Base-by-base conservation (phyloP, 2,329 filamentous ascomycete genomes). In the Colletotrichum liaoningense region DNA sequence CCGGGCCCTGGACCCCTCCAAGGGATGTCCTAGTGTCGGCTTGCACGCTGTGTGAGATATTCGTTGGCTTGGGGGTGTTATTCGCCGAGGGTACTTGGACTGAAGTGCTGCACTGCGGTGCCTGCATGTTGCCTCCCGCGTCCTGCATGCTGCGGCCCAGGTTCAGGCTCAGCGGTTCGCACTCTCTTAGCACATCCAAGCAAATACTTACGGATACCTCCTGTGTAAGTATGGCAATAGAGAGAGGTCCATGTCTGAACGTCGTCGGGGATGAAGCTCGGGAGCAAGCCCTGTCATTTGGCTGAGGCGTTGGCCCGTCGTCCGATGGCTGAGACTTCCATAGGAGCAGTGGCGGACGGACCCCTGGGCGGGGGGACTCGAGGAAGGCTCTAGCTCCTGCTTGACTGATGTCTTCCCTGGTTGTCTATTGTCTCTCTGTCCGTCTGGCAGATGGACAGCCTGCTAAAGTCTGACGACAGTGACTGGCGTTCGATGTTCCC, bases 241-340 rank as follows among this genome's bases (percentile, higher is more conserved):
- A 42, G 6, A 42, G 16, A 49, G 19, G 42, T n/a, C 42, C 19
- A 22, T 5, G 42, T 49, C 42, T 49, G 19, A 49, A 49, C 19
- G 42, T 49, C 42, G 16, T 49, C 12, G 22, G 28, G 35, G 19
- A 12, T 14, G 28, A 42, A 42, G 38, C 38, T 19, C 38, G 30
- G 19, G 19, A 22, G 28, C 2, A 12, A 11, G n/a, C 33, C 6
- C 8, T 24, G 33, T 16, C 59, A n/a, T 49, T 49, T 49, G 19
- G 42, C 59, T 6, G 16, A 28, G 38, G 16, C 38, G 42, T 46
- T 52, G 59, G 42, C 42, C 54, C 52, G 46, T 73, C 49, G 59
- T 73, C 70, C 55, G 66, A 72, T 64, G 30, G 55, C 66, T 73
- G 60, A 64, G 59, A 72, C 69, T 22, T 42, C 3, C 6, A 19